phyloP scores from a whole-genome alignment of 1,284 basidiomycete species.

The Blastosporella zonata region DNA sequence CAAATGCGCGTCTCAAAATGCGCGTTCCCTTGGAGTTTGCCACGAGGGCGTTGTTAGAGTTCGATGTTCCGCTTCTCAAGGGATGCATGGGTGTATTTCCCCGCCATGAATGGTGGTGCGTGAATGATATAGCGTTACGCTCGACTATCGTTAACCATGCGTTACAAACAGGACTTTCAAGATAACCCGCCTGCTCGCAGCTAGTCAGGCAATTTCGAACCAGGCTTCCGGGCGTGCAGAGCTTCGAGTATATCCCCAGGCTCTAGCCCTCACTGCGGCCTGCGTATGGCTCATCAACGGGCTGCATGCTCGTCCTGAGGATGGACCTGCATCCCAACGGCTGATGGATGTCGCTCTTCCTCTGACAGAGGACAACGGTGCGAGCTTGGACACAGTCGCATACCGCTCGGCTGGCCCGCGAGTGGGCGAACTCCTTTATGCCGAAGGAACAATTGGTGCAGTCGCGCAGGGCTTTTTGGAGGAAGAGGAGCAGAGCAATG shows the following conservation, averaged over 20 bases:
- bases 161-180: conserved; percentile 21
- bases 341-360: conserved; percentile 23
- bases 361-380: conserved; percentile 1
- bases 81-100: conserved; percentile 3
- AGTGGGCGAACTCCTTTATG: not conserved
- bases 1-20: conserved; percentile 23
- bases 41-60: conserved; percentile 5
- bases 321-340: conserved; percentile 16
- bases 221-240: conserved; percentile 8
- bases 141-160: not conserved
- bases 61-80: conserved; percentile 4
- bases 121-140: not conserved
- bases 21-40: conserved; percentile 22
- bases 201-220: conserved; percentile 12
- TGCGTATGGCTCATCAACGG: conserved; percentile 24
- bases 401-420: not conserved
- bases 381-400: conserved; percentile 4
- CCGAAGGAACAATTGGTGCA: not conserved
- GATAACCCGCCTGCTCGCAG: conserved; percentile 11
- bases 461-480: not conserved
- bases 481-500: not conserved
- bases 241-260: conserved; percentile 2
- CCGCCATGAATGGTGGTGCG: conserved; percentile 11
- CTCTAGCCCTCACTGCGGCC: conserved; percentile 22
- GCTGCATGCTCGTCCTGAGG: conserved; percentile 24